These are phyloP conservation scores for Sonneratia caseolaris DNA, from an alignment of 345 rosid genomes.

Conservation along the genomic window DNA sequence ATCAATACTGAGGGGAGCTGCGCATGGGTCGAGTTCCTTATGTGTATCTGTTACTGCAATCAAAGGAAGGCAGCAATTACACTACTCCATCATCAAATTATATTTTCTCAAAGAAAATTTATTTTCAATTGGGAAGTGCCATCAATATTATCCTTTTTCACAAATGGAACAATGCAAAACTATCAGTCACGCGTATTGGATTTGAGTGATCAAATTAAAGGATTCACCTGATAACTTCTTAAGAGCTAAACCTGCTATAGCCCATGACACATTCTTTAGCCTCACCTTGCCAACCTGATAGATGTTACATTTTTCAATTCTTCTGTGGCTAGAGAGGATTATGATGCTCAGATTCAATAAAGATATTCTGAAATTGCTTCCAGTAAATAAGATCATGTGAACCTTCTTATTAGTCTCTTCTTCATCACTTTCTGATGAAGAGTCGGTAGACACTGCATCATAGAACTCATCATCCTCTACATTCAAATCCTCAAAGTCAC, in stretches of 20 bases:
- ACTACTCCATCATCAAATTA: background rate
- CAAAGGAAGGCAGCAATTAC: background rate
- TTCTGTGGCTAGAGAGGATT: background rate
- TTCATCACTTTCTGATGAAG: slow-evolving; percentile 63
- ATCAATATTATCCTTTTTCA: background rate
- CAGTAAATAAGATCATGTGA: slow-evolving; percentile 12
- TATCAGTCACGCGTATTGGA: too few species aligned
- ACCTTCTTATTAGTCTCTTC: slow-evolving; percentile 39
- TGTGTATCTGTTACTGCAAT: slow-evolving; percentile 47
- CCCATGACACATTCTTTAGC: slow-evolving; percentile 87
- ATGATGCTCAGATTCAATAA: background rate
- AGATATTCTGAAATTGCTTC: background rate
- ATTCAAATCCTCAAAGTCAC: slow-evolving; percentile 54
- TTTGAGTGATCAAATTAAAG: slow-evolving; percentile 5
- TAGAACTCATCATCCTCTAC: slow-evolving; percentile 63
- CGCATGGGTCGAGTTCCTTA: slow-evolving; percentile 51
- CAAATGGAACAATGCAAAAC: background rate
- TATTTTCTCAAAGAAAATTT: background rate
- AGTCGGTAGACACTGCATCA: slow-evolving; percentile 66
- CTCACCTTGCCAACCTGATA: slow-evolving; percentile 53
- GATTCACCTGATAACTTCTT: slow-evolving; percentile 63
- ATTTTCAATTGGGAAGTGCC: too few species aligned
- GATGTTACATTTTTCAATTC: background rate
- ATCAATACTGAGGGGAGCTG: slow-evolving; percentile 41
- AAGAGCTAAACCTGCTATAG: slow-evolving; percentile 60